phyloP scores from a whole-genome alignment of 2,329 filamentous ascomycete species.

The Penicillium sp. region DNA sequence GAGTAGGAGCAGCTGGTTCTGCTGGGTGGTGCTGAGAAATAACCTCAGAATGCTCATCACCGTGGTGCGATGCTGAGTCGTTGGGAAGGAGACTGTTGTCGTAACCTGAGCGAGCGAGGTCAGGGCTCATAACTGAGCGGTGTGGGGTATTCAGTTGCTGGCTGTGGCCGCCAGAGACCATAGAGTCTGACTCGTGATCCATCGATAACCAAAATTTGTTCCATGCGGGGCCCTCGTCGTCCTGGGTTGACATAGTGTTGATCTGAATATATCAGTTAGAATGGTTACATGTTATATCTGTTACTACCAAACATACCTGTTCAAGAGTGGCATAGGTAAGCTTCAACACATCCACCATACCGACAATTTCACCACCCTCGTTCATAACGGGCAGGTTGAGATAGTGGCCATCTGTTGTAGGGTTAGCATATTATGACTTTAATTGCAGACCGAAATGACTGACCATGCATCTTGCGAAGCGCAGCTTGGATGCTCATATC shows the following conservation, averaged over 20 bases:
- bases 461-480: conserved; percentile 97
- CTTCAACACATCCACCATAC: conserved; percentile 98
- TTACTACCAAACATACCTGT: conserved; percentile 59
- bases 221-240: conserved; percentile 94
- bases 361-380: conserved; percentile 91
- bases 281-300: background rate
- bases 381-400: conserved; percentile 99
- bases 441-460: conserved; percentile 33
- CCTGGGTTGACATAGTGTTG: conserved; percentile 85
- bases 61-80: conserved; percentile 91
- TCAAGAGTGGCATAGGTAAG: conserved; percentile 97
- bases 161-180: conserved; percentile 85
- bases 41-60: conserved; percentile 71
- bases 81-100: conserved; percentile 81
- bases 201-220: conserved; percentile 99
- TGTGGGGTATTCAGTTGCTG: conserved; percentile 67
- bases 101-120: conserved; percentile 55
- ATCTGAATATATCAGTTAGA: conserved; percentile 47
- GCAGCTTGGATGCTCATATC: conserved; percentile 99
- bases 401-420: conserved; percentile 80
- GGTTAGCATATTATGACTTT: conserved; percentile 6
- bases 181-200: conserved; percentile 90
- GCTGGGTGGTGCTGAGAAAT: conserved; percentile 59
- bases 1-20: conserved; percentile 60
- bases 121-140: conserved; percentile 79